Percentiles rank a stretch among this genome's conserved stretches.
These are phyloP conservation scores for Amanita pseudoporphyria DNA, from an alignment of 768 basidiomycete genomes.

Conservation along the genomic window DNA sequence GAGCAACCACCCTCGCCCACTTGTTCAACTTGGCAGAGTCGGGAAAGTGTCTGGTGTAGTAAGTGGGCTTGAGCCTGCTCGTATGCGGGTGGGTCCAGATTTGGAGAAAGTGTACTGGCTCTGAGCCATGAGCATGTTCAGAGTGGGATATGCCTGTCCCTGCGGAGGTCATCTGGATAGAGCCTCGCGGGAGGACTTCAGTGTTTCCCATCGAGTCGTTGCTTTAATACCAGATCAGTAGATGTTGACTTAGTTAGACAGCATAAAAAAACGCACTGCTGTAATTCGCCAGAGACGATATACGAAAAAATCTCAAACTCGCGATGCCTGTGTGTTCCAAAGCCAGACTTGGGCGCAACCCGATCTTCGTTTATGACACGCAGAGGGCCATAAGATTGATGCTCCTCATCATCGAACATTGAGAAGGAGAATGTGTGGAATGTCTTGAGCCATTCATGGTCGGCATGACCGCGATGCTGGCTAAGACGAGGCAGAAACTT, in stretches of 20 bases:
- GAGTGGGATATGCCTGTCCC: slow-evolving; percentile 89
- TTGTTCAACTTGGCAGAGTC: slow-evolving; percentile 75
- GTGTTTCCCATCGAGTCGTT: slow-evolving; percentile 88
- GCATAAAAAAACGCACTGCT: too few relatives aligned
- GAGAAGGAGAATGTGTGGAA: slow-evolving; percentile 82
- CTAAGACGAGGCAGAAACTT: slow-evolving; percentile 46
- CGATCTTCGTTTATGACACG: slow-evolving; percentile 93
- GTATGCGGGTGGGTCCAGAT: slow-evolving; percentile 40
- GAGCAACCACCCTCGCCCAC: slow-evolving; percentile 70
- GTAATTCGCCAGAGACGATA: slow-evolving; percentile 65
- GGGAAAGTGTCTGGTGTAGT: slow-evolving; percentile 81
- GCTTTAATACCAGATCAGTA: slow-evolving; percentile 29
- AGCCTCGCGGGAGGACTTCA: slow-evolving; percentile 83
- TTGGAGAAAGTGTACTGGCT: slow-evolving; percentile 41
- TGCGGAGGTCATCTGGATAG: slow-evolving; percentile 85
- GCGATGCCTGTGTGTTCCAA: slow-evolving; percentile 75
- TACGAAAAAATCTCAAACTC: slow-evolving; percentile 94
- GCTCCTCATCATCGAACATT: slow-evolving; percentile 42
- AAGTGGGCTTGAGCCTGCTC: slow-evolving; percentile 54
- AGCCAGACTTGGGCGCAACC: slow-evolving; percentile 67
- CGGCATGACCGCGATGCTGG: slow-evolving; percentile 57
- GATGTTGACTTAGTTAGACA: too few relatives aligned
- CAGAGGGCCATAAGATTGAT: slow-evolving; percentile 60
- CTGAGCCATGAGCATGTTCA: slow-evolving; percentile 34
- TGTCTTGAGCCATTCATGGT: slow-evolving; percentile 83